These are phyloP conservation scores for Russula sp. DNA, from an alignment of 768 basidiomycete species.

Conservation along the genomic window DNA sequence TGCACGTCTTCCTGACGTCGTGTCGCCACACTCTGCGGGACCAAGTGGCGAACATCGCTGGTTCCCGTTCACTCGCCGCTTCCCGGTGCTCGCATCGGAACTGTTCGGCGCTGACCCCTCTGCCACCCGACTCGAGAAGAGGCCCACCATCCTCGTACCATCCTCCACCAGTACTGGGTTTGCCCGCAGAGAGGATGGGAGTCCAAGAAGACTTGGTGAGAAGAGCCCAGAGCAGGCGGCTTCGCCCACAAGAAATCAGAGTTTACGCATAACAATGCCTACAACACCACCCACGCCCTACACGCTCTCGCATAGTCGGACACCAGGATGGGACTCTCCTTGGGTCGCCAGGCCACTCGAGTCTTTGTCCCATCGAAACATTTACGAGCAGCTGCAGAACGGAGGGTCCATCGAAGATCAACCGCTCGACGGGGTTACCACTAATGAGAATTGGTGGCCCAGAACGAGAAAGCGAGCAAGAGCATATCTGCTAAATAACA, in stretches of 20 bases:
- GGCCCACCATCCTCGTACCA: background rate
- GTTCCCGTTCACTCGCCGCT: conserved; percentile 68
- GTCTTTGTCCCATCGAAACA: background rate
- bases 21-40: conserved; percentile 42
- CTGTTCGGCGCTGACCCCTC: background rate
- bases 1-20: conserved; percentile 43
- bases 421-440: conserved; percentile 7
- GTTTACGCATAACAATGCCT: conserved; percentile 30
- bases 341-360: conserved; percentile 45
- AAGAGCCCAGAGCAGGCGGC: conserved; percentile 23
- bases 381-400: conserved; percentile 15
- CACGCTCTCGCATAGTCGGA: conserved; percentile 47
- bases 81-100: conserved; percentile 22
- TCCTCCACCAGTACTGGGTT: background rate
- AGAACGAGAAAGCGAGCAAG: conserved; percentile 45
- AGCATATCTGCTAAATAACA: conserved; percentile 62
- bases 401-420: background rate
- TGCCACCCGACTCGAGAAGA: conserved; percentile 1
- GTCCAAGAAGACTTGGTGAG: conserved; percentile 16
- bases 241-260: conserved; percentile 16
- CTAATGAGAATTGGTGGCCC: conserved; percentile 25
- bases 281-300: conserved; percentile 32
- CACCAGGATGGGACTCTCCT: conserved; percentile 62
- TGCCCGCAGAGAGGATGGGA: background rate
- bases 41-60: conserved; percentile 38